Conservation (phyloP, 2,329 filamentous ascomycete species). For the Cyclaneusma minus region DNA sequence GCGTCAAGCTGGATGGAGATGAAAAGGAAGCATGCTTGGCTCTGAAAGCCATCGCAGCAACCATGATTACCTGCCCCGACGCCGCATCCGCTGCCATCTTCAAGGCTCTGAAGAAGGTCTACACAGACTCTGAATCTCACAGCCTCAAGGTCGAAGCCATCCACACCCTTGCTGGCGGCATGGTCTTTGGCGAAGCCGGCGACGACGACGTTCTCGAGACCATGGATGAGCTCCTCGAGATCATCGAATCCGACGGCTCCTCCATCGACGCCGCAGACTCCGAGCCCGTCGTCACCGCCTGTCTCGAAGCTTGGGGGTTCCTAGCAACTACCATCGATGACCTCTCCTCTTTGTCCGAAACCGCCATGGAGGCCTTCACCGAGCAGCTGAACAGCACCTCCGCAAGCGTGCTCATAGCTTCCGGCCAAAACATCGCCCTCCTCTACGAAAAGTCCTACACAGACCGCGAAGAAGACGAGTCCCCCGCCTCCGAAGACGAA, state of each 20-base stretch:
- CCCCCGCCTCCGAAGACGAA: constrained; percentile 26
- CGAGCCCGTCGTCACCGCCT: constrained; percentile 43
- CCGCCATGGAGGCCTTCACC: constrained; percentile 50
- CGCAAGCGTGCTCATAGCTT: constrained; percentile 47
- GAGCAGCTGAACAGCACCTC: constrained; percentile 53
- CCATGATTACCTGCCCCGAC: constrained; percentile 45
- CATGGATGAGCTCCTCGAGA: constrained; percentile 52
- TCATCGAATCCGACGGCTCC: constrained; percentile 51
- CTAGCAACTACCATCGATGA: constrained; percentile 52
- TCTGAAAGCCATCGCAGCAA: constrained; percentile 48
- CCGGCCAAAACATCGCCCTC: constrained; percentile 57
- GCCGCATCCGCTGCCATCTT: constrained; percentile 42
- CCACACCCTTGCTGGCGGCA: constrained; percentile 43
- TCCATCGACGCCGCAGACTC: constrained; percentile 47
- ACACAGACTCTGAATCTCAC: constrained; percentile 41
- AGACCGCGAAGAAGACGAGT: constrained; percentile 28
- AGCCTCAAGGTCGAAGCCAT: constrained; percentile 49
- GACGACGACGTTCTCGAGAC: constrained; percentile 44
- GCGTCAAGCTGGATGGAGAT: constrained; percentile 44
- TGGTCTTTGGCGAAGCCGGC: constrained; percentile 50
- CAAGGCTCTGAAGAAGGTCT: constrained; percentile 38
- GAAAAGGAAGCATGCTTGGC: constrained; percentile 48
- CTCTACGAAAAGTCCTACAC: constrained; percentile 48
- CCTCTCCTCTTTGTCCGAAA: constrained; percentile 45
- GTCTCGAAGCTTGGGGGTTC: constrained; percentile 54